phyloP scores from a whole-genome alignment of 768 basidiomycete species.

The Rhizopogon vinicolor region DNA sequence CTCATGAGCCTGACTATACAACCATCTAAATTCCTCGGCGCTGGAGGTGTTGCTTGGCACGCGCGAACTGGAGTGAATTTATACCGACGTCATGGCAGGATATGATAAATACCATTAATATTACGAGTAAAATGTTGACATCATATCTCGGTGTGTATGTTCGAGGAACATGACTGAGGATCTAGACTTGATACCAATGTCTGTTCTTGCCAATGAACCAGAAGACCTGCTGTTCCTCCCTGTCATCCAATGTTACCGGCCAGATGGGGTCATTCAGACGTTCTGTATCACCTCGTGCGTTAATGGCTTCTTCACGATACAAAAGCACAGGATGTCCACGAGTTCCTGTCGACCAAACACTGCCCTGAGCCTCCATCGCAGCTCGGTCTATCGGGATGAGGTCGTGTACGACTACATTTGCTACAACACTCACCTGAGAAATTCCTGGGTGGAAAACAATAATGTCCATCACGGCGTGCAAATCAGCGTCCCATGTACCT shows the following conservation, averaged over 20 bases:
- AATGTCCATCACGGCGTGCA: conserved; percentile 62
- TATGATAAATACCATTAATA: too few relatives aligned
- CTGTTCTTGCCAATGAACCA: conserved; percentile 54
- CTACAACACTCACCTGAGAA: conserved; percentile 48
- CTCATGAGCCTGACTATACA: too few relatives aligned
- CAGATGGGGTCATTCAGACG: conserved; percentile 17
- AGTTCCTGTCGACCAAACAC: conserved; percentile 77
- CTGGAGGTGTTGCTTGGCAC: too few relatives aligned
- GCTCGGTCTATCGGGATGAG: conserved; percentile 44
- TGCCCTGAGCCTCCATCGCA: conserved; percentile 65
- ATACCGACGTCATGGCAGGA: too few relatives aligned
- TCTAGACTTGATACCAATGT: conserved; percentile 64
- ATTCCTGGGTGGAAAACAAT: conserved; percentile 71
- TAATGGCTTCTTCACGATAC: conserved; percentile 46
- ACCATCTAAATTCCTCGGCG: too few relatives aligned
- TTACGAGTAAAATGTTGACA: too few relatives aligned
- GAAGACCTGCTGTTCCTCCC: conserved; percentile 45
- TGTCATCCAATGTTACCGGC: conserved; percentile 40
- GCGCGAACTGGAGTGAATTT: too few relatives aligned
- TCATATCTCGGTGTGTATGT: too few relatives aligned
- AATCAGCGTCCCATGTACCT: conserved; percentile 66
- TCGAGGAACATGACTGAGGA: neutral
- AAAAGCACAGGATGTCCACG: conserved; percentile 54
- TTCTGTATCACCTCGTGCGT: conserved; percentile 18
- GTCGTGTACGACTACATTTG: conserved; percentile 6